Conservation (phyloP, 257 asterid species). For the Eucommia ulmoides region DNA sequence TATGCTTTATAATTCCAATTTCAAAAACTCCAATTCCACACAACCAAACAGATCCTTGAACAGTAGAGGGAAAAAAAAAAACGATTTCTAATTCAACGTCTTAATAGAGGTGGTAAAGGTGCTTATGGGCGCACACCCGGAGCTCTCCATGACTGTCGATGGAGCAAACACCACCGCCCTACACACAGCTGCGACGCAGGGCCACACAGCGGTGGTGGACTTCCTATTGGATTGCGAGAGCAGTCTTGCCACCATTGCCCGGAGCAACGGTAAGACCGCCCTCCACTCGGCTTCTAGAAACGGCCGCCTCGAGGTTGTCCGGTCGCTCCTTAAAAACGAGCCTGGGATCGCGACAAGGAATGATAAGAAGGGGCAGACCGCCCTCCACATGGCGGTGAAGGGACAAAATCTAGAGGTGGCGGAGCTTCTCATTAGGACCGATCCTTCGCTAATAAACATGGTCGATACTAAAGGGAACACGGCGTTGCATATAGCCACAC, state of each 20-base stretch:
- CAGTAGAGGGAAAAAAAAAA: no score
- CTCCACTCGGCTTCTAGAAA: constrained; percentile 45
- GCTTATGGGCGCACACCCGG: constrained; percentile 43
- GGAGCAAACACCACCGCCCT: constrained; percentile 42
- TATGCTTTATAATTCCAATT: no score
- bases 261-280: constrained; percentile 44
- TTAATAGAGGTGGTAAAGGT: constrained; percentile 54
- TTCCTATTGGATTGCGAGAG: constrained; percentile 36
- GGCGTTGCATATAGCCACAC: constrained; percentile 31
- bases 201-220: constrained; percentile 40
- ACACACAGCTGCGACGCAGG: constrained; percentile 47
- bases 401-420: constrained; percentile 38
- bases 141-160: constrained; percentile 49
- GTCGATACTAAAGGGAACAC: constrained; percentile 45
- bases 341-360: constrained; percentile 22
- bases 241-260: constrained; percentile 35
- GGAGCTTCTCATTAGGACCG: constrained; percentile 22
- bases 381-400: constrained; percentile 53
- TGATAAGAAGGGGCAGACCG: constrained; percentile 47
- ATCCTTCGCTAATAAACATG: constrained; percentile 24
- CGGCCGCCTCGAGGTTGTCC: constrained; percentile 31
- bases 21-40: no score
- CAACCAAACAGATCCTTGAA: no score
- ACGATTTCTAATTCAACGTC: no score
- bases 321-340: constrained; percentile 29